Evolutionary conservation across 2,329 filamentous ascomycete genomes (phyloP).

Genomic region (Diplodia mutila): DNA sequence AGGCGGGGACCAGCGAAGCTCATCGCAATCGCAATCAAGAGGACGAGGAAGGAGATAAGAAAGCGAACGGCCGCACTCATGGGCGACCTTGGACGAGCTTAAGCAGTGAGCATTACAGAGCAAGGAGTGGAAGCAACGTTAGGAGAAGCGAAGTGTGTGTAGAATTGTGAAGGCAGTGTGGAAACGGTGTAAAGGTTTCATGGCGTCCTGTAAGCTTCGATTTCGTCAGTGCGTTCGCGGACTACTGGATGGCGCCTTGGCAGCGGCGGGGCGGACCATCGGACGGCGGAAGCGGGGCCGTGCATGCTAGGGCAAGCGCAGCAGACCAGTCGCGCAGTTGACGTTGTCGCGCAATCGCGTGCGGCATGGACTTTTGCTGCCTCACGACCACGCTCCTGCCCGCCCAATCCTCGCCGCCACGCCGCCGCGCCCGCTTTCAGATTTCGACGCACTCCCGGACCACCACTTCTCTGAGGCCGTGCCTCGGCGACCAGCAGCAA

Average conservation of each 20-base stretch:
- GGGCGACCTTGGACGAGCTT: slow-evolving; percentile 8
- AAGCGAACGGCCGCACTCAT: slow-evolving; percentile 26
- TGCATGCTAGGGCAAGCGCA: background rate
- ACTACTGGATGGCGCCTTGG: background rate
- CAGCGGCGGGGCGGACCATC: slow-evolving; percentile 10
- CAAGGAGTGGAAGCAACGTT: background rate
- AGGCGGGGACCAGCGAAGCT: slow-evolving; percentile 24
- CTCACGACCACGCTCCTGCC: background rate
- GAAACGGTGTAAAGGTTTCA: background rate
- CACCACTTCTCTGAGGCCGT: background rate
- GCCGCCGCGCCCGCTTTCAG: background rate
- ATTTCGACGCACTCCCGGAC: background rate
- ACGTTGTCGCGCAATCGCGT: background rate
- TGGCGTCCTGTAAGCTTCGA: background rate
- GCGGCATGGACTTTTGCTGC: slow-evolving; percentile 1
- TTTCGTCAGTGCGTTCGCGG: background rate
- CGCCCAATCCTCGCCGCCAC: background rate
- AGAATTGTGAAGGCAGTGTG: background rate
- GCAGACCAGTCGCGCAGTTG: background rate
- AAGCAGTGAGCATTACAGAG: slow-evolving; percentile 22
- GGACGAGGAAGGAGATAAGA: slow-evolving; percentile 24
- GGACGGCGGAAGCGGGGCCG: background rate
- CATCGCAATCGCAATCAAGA: slow-evolving; percentile 26
- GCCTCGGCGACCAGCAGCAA: slow-evolving; percentile 26
- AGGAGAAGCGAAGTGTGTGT: background rate